Evolutionary conservation across 164 flowering plant species (phyloP), one percentile per base, ranked within the genome.

Genomic region (Tinospora cordifolia): DNA sequence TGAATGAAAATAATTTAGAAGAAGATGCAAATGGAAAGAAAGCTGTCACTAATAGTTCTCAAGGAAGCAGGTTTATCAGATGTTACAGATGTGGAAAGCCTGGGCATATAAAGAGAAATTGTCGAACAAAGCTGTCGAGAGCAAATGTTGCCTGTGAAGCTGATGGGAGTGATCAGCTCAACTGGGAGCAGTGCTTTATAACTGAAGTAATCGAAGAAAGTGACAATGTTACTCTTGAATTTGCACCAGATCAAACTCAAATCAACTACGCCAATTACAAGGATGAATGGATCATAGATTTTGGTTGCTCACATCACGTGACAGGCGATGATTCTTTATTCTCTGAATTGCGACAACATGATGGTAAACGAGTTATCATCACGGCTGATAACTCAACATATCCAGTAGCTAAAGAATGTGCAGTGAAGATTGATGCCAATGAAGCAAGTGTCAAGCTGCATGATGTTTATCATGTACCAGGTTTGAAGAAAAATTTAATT

Each of bases 361-460:
- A 13, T 24, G 44, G 69, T 24, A 62, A 77, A 21, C 24, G 54
- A 3, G 39, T 40, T n/a, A 74, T 77, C 67, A 69, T 74, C 4
- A 77, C 63, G 15, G 75, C 78, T 26, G 78, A 78, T 78, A 78
- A 74, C 46, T 64, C 77, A 2, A 6, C 41, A 41, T 72, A 78
- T 71, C 77, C 60, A 0, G 63, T 78, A n/a, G 57, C 63, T n/a
- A n/a, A 71, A 49, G 72, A 71, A 67, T 72, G 80, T n/a, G 19
- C 44, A 54, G 38, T 76, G 11, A 66, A 46, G n/a, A 40, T 59
- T 14, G 21, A 68, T 41, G 66, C 3, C 3, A 63, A 10, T 14
- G 21, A 11, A 3, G 26, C 44, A 11, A 40, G 62, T 34, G 65
- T 58, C 26, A 27, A 21, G 1, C 49, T 69, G 27, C 59, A 30